Conservation (phyloP, 345 rosid species). For the Syzygium aqueum region DNA sequence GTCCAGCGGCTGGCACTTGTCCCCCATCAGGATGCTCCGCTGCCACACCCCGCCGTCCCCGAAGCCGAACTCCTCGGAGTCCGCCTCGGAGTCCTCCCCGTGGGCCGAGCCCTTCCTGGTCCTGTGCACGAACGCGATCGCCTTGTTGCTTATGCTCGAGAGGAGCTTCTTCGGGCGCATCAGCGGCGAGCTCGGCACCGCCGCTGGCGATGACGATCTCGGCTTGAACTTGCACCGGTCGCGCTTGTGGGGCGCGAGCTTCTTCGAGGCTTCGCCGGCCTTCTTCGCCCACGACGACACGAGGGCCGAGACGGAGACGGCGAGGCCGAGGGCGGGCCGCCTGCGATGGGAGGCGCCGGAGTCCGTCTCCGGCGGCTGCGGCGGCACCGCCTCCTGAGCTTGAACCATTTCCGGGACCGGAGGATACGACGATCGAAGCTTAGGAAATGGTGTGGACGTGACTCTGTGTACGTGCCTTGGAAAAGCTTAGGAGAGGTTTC, state of each 20-base stretch:
- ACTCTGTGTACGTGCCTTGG: background rate
- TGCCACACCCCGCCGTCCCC: constrained; percentile 96
- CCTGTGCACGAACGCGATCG: constrained; percentile 40
- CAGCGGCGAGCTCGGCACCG: background rate
- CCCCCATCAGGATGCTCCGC: constrained; percentile 85
- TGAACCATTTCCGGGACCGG: constrained; percentile 12
- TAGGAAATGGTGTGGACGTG: background rate
- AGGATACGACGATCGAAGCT: background rate
- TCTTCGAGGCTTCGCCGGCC: constrained; percentile 41
- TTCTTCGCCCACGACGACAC: constrained; percentile 47
- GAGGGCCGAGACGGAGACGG: constrained; percentile 33
- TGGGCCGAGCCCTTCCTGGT: background rate
- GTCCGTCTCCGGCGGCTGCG: background rate
- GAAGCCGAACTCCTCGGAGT: constrained; percentile 12
- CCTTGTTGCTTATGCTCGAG: constrained; percentile 52
- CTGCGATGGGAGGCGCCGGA: constrained; percentile 6
- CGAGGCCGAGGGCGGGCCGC: constrained; percentile 22
- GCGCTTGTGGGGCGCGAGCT: constrained; percentile 23
- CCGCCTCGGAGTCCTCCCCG: constrained; percentile 3
- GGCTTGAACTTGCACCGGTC: background rate
- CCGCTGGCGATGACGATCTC: background rate
- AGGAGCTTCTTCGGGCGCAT: constrained; percentile 39
- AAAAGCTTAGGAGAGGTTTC: background rate
- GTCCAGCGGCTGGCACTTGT: constrained; percentile 87
- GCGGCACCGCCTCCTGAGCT: constrained; percentile 5